Evolutionary conservation across 139 green algal species (phyloP).

Genomic region (Gonium pectorale): DNA sequence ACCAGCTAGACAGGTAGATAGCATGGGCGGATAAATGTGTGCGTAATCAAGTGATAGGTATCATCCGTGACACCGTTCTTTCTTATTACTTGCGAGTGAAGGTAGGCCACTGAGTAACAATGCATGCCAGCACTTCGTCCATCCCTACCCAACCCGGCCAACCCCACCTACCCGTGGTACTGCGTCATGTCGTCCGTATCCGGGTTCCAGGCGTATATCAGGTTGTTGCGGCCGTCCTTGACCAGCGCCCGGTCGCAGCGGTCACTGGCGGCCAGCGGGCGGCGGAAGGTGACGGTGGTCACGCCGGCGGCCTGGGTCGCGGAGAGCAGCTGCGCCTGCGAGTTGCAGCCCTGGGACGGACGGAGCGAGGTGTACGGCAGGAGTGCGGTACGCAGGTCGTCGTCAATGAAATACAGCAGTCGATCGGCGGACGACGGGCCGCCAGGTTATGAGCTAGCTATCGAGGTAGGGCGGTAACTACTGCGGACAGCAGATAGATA

Average conservation of each 20-base stretch:
- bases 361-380: too few species aligned
- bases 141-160: not conserved
- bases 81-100: not conserved
- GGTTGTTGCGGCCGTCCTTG: not conserved
- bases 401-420: too few species aligned
- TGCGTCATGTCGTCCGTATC: conserved; percentile 2
- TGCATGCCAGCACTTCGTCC: not conserved
- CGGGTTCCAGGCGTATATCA: conserved; percentile 17
- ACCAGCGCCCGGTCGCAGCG: not conserved
- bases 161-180: conserved; percentile 14
- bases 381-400: too few species aligned
- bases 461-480: too few species aligned
- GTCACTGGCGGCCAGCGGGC: conserved; percentile 12
- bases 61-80: not conserved
- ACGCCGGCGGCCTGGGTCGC: not conserved
- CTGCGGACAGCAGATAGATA: too few species aligned
- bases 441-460: too few species aligned
- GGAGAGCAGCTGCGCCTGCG: conserved; percentile 5
- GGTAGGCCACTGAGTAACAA: not conserved
- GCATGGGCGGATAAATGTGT: too few species aligned
- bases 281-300: not conserved
- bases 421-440: too few species aligned
- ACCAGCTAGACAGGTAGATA: too few species aligned
- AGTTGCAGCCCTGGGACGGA: conserved; percentile 15
- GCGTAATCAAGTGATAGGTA: not conserved